Base-by-base conservation (phyloP, 2,329 filamentous ascomycete genomes). In the Aureobasidium leucospermi region DNA sequence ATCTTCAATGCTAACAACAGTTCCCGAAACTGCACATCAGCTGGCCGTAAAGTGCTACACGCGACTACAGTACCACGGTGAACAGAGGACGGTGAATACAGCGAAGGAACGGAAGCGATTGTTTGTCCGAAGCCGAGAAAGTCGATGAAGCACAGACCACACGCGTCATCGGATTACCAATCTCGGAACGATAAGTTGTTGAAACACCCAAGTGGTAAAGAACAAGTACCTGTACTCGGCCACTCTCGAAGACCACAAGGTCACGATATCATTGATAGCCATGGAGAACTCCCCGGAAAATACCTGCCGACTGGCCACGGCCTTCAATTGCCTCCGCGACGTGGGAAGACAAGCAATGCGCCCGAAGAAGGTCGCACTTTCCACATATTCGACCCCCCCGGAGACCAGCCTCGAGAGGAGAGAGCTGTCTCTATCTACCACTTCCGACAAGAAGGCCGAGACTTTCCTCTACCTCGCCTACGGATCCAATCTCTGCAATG, bases 401-500 rank as follows among this genome's bases (percentile, higher is more conserved):
- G 23, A 43, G 42, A 43, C 51, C 41, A 48, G 31, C n/a, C 38
- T 46, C 11, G 58, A 43, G 19, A 47, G 59, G 45, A 57, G 55
- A 41, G 49, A 52, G 19, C 48, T 55, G n/a, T 46, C 41, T 10
- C 19, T 55, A 7, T 56, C 59, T 8, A 31, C 52, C 6, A 49
- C 48, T 16, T 16, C 51, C 32, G 59, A 62, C 41, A 31, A 39
- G 11, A 19, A 48, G 38, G 19, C 55, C 11, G 55, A 59, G 4
- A 74, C 70, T 6, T 65, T 72, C 7, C 62, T 74, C 7, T 74
- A 74, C 61, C 69, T 74, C 16, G 93, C 92, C 10, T 97, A 96
- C 71, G 94, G 93, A 65, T 96, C 91, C 56, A 97, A 97, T 71
- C 82, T 97, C 63, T 85, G 81, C 62, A 84, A 86, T 13, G 78